Evolutionary conservation across 164 flowering plant species (phyloP), one percentile per base, ranked within the genome.

Genomic region (Cinnamomum micranthum): DNA sequence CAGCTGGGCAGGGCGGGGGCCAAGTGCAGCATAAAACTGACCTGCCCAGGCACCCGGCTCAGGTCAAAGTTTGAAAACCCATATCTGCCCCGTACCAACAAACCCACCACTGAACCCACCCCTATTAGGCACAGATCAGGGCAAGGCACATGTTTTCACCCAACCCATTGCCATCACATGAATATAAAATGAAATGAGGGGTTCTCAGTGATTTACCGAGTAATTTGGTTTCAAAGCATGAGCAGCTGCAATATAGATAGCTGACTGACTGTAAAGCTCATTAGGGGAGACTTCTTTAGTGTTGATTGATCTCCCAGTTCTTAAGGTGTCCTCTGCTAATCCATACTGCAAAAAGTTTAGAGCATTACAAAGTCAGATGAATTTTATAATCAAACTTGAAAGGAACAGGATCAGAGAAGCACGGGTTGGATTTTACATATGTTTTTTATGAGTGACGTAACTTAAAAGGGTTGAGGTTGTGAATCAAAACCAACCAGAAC

Each of bases 161-260:
- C 10, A 41, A 41, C 47, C 47, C 47, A 41, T 41, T 7, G 47
- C 10, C 10, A 41, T 41, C 47, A 14, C 60, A 55, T 55, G 60
- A 19, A 9, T 14, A 55, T 14, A 13, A 12, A 55, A 55, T 55
- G 60, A 55, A 12, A 15, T 55, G 60, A 14, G 14, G 27, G 13
- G 10, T 7, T 41, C 11, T 41, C 47, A 41, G 47, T 41, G 13
- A 24, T 33, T 83, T 85, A 93, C 98, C 13, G 97, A 90, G 84
- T 95, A 91, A 79, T 86, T 95, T 80, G 98, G 97, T 80, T 93
- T 92, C 80, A 95, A 78, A 68, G 98, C 94, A 92, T 94, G 99
- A 69, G 98, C 99, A 81, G 97, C 95, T 52, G 99, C 97, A 86
- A 95, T 92, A 77, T 95, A 93, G 72, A 93, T 90, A 35, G 98